Conservation (phyloP, 345 rosid species). For the Cardiospermum halicacabum region DNA sequence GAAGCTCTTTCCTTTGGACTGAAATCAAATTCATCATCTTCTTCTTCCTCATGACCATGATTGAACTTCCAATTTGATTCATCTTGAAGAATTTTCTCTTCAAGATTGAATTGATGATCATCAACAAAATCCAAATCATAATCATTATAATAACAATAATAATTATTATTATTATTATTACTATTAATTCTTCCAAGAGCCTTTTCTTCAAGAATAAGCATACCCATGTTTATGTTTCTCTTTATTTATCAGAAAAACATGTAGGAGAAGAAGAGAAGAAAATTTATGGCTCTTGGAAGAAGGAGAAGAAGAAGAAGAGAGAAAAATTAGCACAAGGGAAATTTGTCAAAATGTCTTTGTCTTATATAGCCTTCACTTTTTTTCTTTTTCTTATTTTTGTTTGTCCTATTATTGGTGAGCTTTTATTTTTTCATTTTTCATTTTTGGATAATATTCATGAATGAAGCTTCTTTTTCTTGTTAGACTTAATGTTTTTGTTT, state of each 20-base stretch:
- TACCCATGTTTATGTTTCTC: slow-evolving; percentile 12
- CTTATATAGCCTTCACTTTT: too few relatives aligned
- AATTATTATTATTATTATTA: too few relatives aligned
- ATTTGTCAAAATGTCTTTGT: too few relatives aligned
- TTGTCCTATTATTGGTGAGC: not conserved
- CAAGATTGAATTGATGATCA: slow-evolving; percentile 20
- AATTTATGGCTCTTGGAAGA: not conserved
- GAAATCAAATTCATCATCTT: slow-evolving; percentile 4
- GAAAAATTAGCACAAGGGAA: too few relatives aligned
- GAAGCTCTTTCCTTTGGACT: not conserved
- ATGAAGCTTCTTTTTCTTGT: not conserved
- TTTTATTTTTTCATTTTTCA: too few relatives aligned
- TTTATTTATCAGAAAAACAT: too few relatives aligned
- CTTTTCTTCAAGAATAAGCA: slow-evolving; percentile 20
- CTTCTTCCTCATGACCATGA: slow-evolving; percentile 10
- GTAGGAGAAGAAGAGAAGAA: not conserved
- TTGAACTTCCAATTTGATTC: too few relatives aligned
- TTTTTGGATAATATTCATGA: not conserved
- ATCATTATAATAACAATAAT: not conserved
- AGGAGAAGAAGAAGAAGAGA: not conserved
- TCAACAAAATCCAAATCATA: not conserved
- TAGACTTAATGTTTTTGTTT: not conserved
- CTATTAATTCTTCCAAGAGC: slow-evolving; percentile 11
- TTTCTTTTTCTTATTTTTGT: too few relatives aligned
- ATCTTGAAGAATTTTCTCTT: slow-evolving; percentile 14